Evolutionary conservation across 345 rosid genomes (phyloP), one percentile per base, ranked within the genome.

Genomic region (Chamaenerion angustifolium): DNA sequence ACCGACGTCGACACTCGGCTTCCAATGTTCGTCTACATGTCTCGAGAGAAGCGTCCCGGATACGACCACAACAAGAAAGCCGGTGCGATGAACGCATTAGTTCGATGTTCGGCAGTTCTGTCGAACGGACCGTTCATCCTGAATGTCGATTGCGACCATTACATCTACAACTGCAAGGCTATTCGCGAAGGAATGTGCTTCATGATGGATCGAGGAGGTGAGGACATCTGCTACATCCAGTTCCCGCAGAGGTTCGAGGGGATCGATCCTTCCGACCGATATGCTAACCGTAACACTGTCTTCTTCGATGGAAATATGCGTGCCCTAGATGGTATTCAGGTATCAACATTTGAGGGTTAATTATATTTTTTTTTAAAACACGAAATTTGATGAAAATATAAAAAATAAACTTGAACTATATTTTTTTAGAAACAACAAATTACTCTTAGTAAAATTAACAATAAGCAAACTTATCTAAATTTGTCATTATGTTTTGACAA

Each of bases 21-120:
- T 11, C 98, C 98, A 8, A 76, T 92, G 88, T 80, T 92, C 40
- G 95, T 82, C 1, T 92, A 87, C n/a, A 60, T 87, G 4, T 84
- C 96, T 1, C 75, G 96, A 8, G 96, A 92, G 70, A 92, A 87
- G 59, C 77, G 96, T 0, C 88, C 93, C 0, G 96, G 96, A 1
- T 92, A 92, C 45, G 98, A 92, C 11, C 98, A 92, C 51, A 87
- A 92, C 68, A 92, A 92, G 78, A 92, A 92, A 65, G 98, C 96
- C 0, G 98, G 96, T 14, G 98, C 98, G 12, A 92, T 92, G 98
- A 87, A 92, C 35, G 79, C 81, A 17, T 62, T 92, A 62, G 98
- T 92, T 0, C 71, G 98, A 59, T 81, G 83, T 12, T 92, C 98
- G 0, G 93, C 96, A 1, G 58, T 92, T 40, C 65, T 92, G 12